A percentile compares a stretch with the other conserved stretches of the same genome.
Evolutionary conservation across 352 stramenopile genomes (phyloP).

Genomic region (Elongisporangium prolatum): DNA sequence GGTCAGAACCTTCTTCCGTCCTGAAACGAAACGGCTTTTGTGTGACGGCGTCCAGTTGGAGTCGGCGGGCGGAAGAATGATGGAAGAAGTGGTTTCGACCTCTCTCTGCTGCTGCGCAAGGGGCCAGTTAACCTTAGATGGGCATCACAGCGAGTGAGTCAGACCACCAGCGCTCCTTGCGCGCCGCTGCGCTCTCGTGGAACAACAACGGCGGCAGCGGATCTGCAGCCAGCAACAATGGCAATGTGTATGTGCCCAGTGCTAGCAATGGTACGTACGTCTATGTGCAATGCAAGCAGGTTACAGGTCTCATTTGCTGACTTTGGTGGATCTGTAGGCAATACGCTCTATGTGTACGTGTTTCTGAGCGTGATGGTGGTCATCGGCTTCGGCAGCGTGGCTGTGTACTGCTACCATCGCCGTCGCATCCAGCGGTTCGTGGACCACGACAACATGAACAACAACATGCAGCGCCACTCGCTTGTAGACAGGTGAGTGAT

Average conservation of each 20-base stretch:
- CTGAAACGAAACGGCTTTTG: neutral
- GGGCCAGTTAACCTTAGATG: neutral
- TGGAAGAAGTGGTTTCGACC: neutral
- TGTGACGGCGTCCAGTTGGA: neutral
- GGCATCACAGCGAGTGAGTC: neutral
- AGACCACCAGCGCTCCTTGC: neutral
- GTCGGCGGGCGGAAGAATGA: neutral
- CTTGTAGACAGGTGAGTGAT: slow-evolving; percentile 53
- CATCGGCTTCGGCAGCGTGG: slow-evolving; percentile 30
- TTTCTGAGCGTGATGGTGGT: slow-evolving; percentile 59
- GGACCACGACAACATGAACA: slow-evolving; percentile 69
- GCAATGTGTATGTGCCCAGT: neutral
- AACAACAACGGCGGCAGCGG: neutral
- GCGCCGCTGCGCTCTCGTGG: neutral
- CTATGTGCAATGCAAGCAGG: neutral
- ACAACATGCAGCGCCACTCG: slow-evolving; percentile 86
- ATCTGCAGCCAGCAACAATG: neutral
- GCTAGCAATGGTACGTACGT: neutral
- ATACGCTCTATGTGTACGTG: slow-evolving; percentile 71
- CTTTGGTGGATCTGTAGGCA: slow-evolving; percentile 8
- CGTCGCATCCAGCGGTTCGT: slow-evolving; percentile 49
- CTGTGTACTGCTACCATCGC: slow-evolving; percentile 68
- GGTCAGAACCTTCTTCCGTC: neutral
- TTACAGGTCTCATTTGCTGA: neutral
- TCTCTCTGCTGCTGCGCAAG: neutral